phyloP scores from a whole-genome alignment of 345 rosid species.

The Eucalyptus regnans region DNA sequence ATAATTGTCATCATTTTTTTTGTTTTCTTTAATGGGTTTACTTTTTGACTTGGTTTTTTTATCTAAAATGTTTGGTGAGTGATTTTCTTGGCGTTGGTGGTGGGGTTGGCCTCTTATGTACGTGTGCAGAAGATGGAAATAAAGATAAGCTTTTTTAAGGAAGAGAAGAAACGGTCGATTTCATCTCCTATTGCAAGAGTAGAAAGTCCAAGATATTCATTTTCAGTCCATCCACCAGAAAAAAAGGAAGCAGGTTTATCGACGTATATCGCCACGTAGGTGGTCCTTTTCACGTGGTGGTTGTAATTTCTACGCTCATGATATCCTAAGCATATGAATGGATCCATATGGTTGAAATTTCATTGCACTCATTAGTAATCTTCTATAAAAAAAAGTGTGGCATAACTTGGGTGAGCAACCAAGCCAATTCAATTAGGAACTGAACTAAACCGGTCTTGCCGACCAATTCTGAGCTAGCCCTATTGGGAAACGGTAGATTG shows the following conservation, averaged over 20 bases:
- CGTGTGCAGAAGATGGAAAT: neutral
- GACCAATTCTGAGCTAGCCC: accelerated
- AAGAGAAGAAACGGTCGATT: neutral
- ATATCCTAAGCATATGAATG: neutral
- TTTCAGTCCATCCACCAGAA: neutral
- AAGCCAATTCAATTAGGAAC: neutral
- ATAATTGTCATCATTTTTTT: neutral
- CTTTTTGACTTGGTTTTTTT: neutral
- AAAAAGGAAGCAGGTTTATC: neutral
- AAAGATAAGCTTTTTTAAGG: neutral
- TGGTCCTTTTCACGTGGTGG: neutral
- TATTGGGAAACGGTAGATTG: neutral
- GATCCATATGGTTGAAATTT: neutral
- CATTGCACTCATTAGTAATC: neutral
- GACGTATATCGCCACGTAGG: neutral
- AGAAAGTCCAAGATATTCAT: neutral
- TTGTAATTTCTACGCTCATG: neutral
- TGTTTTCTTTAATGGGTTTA: neutral
- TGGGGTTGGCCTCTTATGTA: neutral
- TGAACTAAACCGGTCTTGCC: neutral
- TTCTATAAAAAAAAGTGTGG: neutral
- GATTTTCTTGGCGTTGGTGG: neutral
- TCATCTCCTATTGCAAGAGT: neutral
- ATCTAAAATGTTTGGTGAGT: neutral
- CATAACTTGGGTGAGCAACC: accelerated